Percentiles rank a stretch among this genome's conserved stretches.
These are phyloP conservation scores for Strigomonas culicis DNA, from an alignment of 208 protist species.

Conservation along the genomic window DNA sequence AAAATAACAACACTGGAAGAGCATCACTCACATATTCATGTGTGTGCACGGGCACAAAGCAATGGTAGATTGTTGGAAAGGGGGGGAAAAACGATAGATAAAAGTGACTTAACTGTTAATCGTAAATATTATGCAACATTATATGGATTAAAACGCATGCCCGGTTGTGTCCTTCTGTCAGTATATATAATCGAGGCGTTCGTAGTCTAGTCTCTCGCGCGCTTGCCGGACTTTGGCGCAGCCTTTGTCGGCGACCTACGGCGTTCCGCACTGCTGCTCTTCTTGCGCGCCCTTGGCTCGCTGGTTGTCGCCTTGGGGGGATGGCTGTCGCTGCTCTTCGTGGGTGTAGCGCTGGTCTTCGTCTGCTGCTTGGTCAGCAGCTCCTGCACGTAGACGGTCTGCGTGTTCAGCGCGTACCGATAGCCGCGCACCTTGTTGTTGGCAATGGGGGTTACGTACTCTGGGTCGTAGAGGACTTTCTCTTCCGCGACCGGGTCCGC, in stretches of 20 bases:
- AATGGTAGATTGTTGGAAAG: no score
- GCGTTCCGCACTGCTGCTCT: background rate
- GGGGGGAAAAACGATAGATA: no score
- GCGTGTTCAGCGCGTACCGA: conserved; percentile 62
- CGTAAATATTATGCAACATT: no score
- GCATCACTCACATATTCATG: no score
- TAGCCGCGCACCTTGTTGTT: conserved; percentile 61
- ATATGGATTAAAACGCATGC: no score
- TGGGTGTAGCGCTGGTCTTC: background rate
- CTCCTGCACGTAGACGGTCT: conserved; percentile 46
- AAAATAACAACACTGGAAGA: no score
- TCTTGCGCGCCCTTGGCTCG: background rate
- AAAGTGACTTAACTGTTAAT: no score
- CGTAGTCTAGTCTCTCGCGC: background rate
- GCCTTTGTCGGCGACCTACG: no score
- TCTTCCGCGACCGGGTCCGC: background rate
- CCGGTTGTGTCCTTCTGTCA: no score
- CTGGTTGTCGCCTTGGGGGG: conserved; percentile 1
- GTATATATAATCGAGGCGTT: background rate
- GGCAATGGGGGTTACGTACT: conserved; percentile 40
- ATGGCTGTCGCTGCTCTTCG: background rate
- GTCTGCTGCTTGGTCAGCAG: conserved; percentile 22
- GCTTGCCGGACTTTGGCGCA: background rate
- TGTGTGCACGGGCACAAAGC: no score
- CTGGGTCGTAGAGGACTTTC: background rate